A percentile compares a stretch with the other conserved stretches of the same genome.
phyloP scores from a whole-genome alignment of 2,329 filamentous ascomycete species.

The Exophiala spinifera region DNA sequence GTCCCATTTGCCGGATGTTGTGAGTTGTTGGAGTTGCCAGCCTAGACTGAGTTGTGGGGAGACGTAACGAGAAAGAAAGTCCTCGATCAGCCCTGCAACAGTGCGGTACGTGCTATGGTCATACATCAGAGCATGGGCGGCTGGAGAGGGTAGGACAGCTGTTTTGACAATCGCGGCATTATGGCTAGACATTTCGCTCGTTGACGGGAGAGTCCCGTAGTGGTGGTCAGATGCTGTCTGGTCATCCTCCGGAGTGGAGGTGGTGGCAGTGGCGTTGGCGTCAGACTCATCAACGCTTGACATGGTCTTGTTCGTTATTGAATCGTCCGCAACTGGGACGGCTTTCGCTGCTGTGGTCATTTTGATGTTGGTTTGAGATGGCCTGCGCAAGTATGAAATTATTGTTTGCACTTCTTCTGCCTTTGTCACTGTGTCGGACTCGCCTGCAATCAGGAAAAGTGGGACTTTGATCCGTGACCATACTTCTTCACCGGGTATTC shows the following conservation, averaged over 20 bases:
- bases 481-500: slow-evolving; percentile 64
- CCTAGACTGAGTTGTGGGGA: slow-evolving; percentile 75
- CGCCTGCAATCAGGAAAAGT: slow-evolving; percentile 74
- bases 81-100: slow-evolving; percentile 75
- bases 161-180: slow-evolving; percentile 58
- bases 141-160: slow-evolving; percentile 69
- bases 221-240: slow-evolving; percentile 41
- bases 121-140: slow-evolving; percentile 81
- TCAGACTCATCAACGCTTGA: neutral
- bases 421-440: slow-evolving; percentile 73
- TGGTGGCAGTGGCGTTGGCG: neutral
- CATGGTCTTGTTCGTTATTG: slow-evolving; percentile 23
- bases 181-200: slow-evolving; percentile 20
- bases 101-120: slow-evolving; percentile 70
- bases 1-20: slow-evolving; percentile 92
- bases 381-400: slow-evolving; percentile 32
- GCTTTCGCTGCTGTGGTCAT: slow-evolving; percentile 10
- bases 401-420: slow-evolving; percentile 69
- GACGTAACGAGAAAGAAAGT: slow-evolving; percentile 72
- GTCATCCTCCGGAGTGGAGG: slow-evolving; percentile 35
- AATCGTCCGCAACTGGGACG: slow-evolving; percentile 33
- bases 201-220: slow-evolving; percentile 40
- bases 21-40: slow-evolving; percentile 89
- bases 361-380: neutral
- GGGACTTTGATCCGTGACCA: slow-evolving; percentile 74